Conservation (phyloP, 768 basidiomycete genomes). For the Russula foetens region DNA sequence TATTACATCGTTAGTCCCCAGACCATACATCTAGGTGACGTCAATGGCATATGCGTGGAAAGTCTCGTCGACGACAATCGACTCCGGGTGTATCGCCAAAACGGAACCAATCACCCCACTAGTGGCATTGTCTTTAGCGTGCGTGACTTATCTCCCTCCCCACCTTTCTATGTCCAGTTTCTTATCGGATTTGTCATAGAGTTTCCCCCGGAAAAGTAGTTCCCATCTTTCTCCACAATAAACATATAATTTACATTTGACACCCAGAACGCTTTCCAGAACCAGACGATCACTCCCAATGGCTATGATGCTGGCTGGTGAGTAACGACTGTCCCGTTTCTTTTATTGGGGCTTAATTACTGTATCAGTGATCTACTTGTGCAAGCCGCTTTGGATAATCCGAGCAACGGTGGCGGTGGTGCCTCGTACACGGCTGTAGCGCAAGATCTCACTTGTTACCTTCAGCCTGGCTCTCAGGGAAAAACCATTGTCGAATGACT, state of each 20-base stretch:
- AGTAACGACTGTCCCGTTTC: constrained; percentile 2
- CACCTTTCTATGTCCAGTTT: neutral
- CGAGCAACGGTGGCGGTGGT: constrained; percentile 29
- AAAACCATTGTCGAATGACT: constrained; percentile 38
- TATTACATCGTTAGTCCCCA: constrained; percentile 31
- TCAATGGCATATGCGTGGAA: constrained; percentile 43
- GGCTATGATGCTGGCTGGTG: constrained; percentile 45
- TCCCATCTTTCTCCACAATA: neutral
- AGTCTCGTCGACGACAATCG: constrained; percentile 40
- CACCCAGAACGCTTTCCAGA: constrained; percentile 25
- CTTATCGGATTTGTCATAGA: constrained; percentile 22
- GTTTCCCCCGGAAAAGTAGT: constrained; percentile 41
- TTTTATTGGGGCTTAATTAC: neutral
- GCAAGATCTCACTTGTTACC: constrained; percentile 41
- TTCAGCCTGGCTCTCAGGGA: constrained; percentile 39
- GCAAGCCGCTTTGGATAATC: constrained; percentile 31
- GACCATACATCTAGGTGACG: constrained; percentile 43
- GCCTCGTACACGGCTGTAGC: constrained; percentile 40
- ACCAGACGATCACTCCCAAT: constrained; percentile 37
- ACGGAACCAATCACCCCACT: constrained; percentile 43
- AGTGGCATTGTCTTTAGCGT: constrained; percentile 54
- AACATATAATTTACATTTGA: neutral
- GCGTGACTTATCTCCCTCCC: constrained; percentile 20
- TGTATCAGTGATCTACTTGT: constrained; percentile 33
- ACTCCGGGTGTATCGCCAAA: constrained; percentile 48